These are phyloP conservation scores for Capsicum chinense DNA, from an alignment of 257 asterid genomes.

Conservation along the genomic window DNA sequence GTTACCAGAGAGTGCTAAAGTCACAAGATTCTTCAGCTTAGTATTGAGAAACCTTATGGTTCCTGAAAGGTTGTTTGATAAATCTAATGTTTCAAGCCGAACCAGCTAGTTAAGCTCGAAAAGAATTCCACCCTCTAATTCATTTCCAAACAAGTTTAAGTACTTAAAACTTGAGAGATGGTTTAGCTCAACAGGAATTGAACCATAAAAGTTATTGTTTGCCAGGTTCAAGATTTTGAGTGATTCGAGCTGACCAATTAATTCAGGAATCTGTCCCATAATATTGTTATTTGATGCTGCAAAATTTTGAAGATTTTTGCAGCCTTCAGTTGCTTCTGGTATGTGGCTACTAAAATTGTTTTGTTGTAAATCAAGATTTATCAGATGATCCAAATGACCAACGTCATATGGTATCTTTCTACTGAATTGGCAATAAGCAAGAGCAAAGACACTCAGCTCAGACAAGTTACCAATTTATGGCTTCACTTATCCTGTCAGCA, in stretches of 20 bases:
- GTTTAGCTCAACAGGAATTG: slow-evolving; percentile 59
- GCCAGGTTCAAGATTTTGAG: slow-evolving; percentile 73
- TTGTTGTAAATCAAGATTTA: slow-evolving; percentile 60
- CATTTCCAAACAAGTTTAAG: slow-evolving; percentile 75
- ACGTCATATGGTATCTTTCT: slow-evolving; percentile 76
- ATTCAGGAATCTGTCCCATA: slow-evolving; percentile 60
- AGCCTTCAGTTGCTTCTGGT: slow-evolving; percentile 65
- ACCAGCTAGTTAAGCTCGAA: slow-evolving; percentile 53
- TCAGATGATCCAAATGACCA: slow-evolving; percentile 61
- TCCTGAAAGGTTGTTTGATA: slow-evolving; percentile 77
- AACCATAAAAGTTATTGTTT: slow-evolving; percentile 79
- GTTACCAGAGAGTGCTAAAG: slow-evolving; percentile 56
- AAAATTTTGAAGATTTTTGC: slow-evolving; percentile 59
- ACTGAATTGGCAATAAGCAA: slow-evolving; percentile 68
- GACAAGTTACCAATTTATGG: slow-evolving; percentile 59
- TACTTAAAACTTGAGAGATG: slow-evolving; percentile 54
- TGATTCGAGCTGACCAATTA: slow-evolving; percentile 54
- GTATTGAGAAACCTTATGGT: slow-evolving; percentile 46
- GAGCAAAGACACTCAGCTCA: slow-evolving; percentile 62
- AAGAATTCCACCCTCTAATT: slow-evolving; percentile 66
- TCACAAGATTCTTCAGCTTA: slow-evolving; percentile 54
- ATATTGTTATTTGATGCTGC: slow-evolving; percentile 73
- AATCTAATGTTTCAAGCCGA: slow-evolving; percentile 56
- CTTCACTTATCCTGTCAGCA: slow-evolving; percentile 56
- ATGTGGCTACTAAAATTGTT: slow-evolving; percentile 61